A percentile compares a stretch with the other conserved stretches of the same genome.
These are phyloP conservation scores for Sarcodon aspratus DNA, from an alignment of 768 basidiomycete genomes.

Conservation along the genomic window DNA sequence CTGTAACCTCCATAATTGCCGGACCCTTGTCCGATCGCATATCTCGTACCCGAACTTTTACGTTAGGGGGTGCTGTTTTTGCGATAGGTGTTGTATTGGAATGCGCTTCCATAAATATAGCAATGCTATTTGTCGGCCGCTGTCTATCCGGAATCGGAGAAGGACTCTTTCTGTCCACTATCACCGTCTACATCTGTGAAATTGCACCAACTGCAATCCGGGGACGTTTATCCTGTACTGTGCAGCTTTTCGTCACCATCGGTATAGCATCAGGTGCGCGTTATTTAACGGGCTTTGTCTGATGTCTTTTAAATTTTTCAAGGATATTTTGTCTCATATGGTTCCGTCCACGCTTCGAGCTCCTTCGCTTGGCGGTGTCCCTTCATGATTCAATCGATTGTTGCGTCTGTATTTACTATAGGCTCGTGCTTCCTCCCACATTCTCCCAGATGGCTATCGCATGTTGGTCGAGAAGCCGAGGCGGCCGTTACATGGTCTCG, in stretches of 20 bases:
- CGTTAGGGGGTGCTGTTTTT: slow-evolving; percentile 29
- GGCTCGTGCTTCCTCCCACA: slow-evolving; percentile 22
- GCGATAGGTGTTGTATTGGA: slow-evolving; percentile 29
- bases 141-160: slow-evolving; percentile 35
- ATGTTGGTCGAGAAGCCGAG: slow-evolving; percentile 22
- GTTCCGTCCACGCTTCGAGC: slow-evolving; percentile 17
- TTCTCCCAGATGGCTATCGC: slow-evolving; percentile 29
- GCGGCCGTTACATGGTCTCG: slow-evolving; percentile 16
- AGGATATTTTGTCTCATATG: slow-evolving; percentile 29
- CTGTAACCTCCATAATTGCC: slow-evolving; percentile 25
- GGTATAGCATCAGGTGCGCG: slow-evolving; percentile 27
- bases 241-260: slow-evolving; percentile 31
- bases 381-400: slow-evolving; percentile 21
- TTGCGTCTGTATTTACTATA: slow-evolving; percentile 18
- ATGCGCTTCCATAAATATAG: slow-evolving; percentile 21
- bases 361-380: slow-evolving; percentile 28
- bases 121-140: slow-evolving; percentile 30
- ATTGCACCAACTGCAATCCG: slow-evolving; percentile 30
- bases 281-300: slow-evolving; percentile 5
- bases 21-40: slow-evolving; percentile 34
- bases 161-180: slow-evolving; percentile 31
- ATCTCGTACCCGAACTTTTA: slow-evolving; percentile 33
- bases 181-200: slow-evolving; percentile 29
- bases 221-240: slow-evolving; percentile 25
- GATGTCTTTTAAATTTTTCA: not conserved